Base-by-base conservation (phyloP, 305 asterid species). In the Solanum aculeatissimum region DNA sequence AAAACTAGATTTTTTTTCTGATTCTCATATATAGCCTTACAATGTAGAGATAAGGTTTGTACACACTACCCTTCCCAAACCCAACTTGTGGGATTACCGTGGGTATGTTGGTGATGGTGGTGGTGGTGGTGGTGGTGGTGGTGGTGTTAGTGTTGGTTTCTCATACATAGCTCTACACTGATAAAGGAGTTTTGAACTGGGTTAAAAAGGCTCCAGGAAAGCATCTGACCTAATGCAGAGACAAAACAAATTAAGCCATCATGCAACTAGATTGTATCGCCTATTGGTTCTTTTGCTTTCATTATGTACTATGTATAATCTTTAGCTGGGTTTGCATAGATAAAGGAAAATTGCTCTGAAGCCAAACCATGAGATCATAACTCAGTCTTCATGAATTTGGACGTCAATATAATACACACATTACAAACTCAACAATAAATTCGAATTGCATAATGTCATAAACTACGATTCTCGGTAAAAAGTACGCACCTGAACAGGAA, bases 401-500 rank as follows among this genome's bases (percentile, higher is more conserved):
- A 72, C 40, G 23, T 72, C 40, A 43, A 43, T 14, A 72, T 43
- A 13, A 45, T 45, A 23, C 58, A 72, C 42, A 45, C 58, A 0
- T 0, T 57, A 47, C 27, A 4, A 66, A n/a, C 16, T 66, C 68
- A 83, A 29, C 42, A 51, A 32, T 27, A 83, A 68, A 54, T 53
- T 18, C 15, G 32, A 68, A 29, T 19, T 32, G 54, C 15, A 32
- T 29, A 45, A 13, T 45, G 21, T 63, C 9, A 81, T 8, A 53
- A 58, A 62, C 0, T 5, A 23, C 32, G 0, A 32, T 12, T 23
- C 35, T 60, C 27, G 45, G 25, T 69, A 9, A 2, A 69, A 83
- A 83, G 35, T 68, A 85, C 43, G 85, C 81, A 95, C 99, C 99
- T 97, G 91, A 97, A 97, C 71, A 97, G 93, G 86, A 97, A 95